Percentiles rank a stretch among this genome's conserved stretches.
These are phyloP conservation scores for Penicillium sp. DNA, from an alignment of 2,329 filamentous ascomycete species.

Conservation along the genomic window DNA sequence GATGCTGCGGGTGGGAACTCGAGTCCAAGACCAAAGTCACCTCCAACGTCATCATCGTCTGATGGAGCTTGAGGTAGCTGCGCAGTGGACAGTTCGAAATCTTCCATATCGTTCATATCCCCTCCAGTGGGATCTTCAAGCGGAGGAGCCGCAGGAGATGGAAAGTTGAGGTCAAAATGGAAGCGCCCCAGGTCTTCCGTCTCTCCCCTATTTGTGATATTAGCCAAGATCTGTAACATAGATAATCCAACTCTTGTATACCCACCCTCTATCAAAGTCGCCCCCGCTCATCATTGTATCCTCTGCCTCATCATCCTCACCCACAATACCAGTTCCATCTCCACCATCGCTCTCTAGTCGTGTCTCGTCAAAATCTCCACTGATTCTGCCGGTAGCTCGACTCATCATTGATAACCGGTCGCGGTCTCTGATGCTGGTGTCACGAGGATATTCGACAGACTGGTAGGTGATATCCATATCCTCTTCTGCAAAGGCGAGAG, in stretches of 20 bases:
- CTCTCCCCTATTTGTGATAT: constrained; percentile 36
- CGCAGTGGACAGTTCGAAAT: constrained; percentile 31
- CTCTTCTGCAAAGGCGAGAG: constrained; percentile 45
- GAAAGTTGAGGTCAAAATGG: constrained; percentile 41
- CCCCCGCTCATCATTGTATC: constrained; percentile 37
- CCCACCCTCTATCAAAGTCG: constrained; percentile 40
- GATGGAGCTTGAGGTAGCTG: constrained; percentile 26
- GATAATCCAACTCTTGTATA: constrained; percentile 5
- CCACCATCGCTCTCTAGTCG: constrained; percentile 43
- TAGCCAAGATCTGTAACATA: constrained; percentile 18
- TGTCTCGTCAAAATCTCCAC: constrained; percentile 52
- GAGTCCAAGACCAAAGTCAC: constrained; percentile 32
- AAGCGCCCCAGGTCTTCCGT: constrained; percentile 43
- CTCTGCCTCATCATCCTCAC: constrained; percentile 33
- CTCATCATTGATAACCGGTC: constrained; percentile 43
- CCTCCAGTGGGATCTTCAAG: constrained; percentile 31
- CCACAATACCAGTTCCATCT: constrained; percentile 39
- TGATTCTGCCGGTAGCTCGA: constrained; percentile 42
- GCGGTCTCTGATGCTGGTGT: constrained; percentile 36
- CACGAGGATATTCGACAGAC: constrained; percentile 45
- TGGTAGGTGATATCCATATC: constrained; percentile 42
- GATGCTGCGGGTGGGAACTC: constrained; percentile 27
- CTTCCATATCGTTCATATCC: constrained; percentile 33
- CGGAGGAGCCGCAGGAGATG: constrained; percentile 32
- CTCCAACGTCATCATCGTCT: constrained; percentile 25